Percentiles rank a stretch among this genome's conserved stretches.
These are phyloP conservation scores for Hypoxylon sp. DNA, from an alignment of 2,329 filamentous ascomycete genomes.

Conservation along the genomic window DNA sequence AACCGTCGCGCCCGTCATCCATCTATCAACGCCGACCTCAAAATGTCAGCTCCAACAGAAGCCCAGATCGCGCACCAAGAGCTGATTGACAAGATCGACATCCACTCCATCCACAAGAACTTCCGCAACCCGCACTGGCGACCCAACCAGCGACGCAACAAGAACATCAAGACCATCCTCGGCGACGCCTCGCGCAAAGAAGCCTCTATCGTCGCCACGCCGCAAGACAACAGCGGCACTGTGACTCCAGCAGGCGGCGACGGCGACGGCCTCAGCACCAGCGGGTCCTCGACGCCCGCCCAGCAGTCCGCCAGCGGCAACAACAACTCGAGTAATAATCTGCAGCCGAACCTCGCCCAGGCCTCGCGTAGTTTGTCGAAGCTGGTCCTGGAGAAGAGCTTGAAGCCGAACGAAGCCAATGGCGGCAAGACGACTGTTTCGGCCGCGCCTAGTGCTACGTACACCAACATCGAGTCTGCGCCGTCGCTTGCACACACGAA, in stretches of 20 bases:
- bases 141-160: constrained; percentile 95
- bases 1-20: not conserved
- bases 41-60: constrained; percentile 76
- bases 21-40: constrained; percentile 48
- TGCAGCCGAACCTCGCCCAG: constrained; percentile 83
- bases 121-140: constrained; percentile 95
- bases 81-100: constrained; percentile 92
- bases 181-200: constrained; percentile 90
- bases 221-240: constrained; percentile 82
- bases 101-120: constrained; percentile 85
- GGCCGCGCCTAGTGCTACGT: constrained; percentile 81
- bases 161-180: constrained; percentile 97
- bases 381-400: constrained; percentile 88
- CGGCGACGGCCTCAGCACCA: constrained; percentile 69
- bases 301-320: constrained; percentile 49
- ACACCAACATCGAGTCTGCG: constrained; percentile 96
- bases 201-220: constrained; percentile 85
- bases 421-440: constrained; percentile 56
- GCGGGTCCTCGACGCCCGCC: constrained; percentile 71
- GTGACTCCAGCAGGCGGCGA: constrained; percentile 73
- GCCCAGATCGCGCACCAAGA: constrained; percentile 85
- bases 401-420: constrained; percentile 61
- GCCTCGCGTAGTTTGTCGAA: constrained; percentile 89
- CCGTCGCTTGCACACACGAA: constrained; percentile 87
- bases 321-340: constrained; percentile 51